phyloP scores from a whole-genome alignment of 768 basidiomycete species.

The Calocybe gangraenosa region DNA sequence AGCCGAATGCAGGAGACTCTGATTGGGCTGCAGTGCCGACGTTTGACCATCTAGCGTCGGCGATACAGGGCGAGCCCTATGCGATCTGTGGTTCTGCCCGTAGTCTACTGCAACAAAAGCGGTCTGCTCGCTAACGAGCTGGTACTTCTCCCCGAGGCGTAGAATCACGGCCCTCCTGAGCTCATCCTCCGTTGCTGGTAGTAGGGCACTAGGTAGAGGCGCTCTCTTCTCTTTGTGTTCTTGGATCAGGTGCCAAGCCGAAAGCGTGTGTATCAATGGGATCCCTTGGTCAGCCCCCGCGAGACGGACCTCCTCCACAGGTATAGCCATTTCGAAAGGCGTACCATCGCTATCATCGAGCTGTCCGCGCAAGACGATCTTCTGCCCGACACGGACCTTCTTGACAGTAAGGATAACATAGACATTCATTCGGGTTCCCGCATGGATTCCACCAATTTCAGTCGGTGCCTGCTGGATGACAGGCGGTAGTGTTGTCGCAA shows the following conservation, averaged over 20 bases:
- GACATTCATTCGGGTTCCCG: conserved; percentile 29
- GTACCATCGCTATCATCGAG: conserved; percentile 27
- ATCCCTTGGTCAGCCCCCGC: conserved; percentile 27
- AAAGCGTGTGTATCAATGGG: conserved; percentile 47
- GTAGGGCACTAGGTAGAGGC: conserved; percentile 26
- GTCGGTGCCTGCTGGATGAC: conserved; percentile 32
- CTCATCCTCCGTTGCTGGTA: conserved; percentile 26
- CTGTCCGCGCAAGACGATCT: conserved; percentile 28
- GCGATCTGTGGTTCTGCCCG: conserved; percentile 18
- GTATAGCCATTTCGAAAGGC: conserved; percentile 26
- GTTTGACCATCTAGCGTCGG: not conserved
- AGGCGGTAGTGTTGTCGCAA: conserved; percentile 23
- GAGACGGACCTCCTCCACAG: conserved; percentile 27
- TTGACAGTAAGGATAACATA: conserved; percentile 29
- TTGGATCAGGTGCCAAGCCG: conserved; percentile 51
- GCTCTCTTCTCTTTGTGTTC: conserved; percentile 37
- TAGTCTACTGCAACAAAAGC: conserved; percentile 53
- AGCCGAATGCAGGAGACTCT: not conserved
- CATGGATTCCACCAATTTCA: conserved; percentile 27
- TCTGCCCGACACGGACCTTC: conserved; percentile 24
- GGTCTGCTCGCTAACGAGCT: conserved; percentile 47
- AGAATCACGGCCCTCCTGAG: conserved; percentile 42
- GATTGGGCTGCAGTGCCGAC: not conserved
- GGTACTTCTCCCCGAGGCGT: conserved; percentile 46
- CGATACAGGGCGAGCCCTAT: not conserved